Base-by-base conservation (phyloP, 2,329 filamentous ascomycete species). In the Cercospora nicotianae region DNA sequence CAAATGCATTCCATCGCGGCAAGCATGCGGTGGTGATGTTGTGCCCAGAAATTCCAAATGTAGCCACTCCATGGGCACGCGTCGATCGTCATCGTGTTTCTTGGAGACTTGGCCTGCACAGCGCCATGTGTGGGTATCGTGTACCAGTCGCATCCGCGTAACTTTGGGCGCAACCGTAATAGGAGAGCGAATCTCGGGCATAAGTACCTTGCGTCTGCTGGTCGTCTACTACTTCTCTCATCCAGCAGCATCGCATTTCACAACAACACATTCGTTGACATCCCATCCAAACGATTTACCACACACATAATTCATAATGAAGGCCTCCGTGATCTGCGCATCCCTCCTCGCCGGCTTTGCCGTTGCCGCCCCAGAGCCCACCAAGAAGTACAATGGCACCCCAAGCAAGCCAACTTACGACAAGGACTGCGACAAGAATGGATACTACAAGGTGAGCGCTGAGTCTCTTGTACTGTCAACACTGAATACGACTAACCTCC, bases 291-390 rank as follows among this genome's bases (percentile, higher is more conserved):
- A 64, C 59, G 51, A 63, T 57, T 13, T 28, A 42, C 61, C 31
- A 66, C 31, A 23, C 36, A 42, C 48, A 63, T 60, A 60, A 70
- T 63, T 68, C 70, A 71, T 64, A 66, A 73, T 72, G 71, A 73
- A 72, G 70, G 60, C 59, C 64, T 70, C 67, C 23, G 57, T 69
- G 58, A 61, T 70, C 64, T 67, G 64, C 53, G 63, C 70, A 36
- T 66, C 69, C 51, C 58, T 69, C 57, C 63, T 71, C 55, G 62
- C 70, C 53, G 68, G 68, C 20, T 45, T 70, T 36, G 71, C 68
- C 61, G 33, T 64, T 28, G 71, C 70, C 60, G 61, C 63, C 12
- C 70, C 70, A 68, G 70, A 69, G 63, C 62, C 68, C n/a, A 42
- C 5, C 36, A 58, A 64, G 62, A 31, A 64, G 62, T 64, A 64